Conservation (phyloP, 306 rosid genomes). For the Prunus kanzakura region DNA sequence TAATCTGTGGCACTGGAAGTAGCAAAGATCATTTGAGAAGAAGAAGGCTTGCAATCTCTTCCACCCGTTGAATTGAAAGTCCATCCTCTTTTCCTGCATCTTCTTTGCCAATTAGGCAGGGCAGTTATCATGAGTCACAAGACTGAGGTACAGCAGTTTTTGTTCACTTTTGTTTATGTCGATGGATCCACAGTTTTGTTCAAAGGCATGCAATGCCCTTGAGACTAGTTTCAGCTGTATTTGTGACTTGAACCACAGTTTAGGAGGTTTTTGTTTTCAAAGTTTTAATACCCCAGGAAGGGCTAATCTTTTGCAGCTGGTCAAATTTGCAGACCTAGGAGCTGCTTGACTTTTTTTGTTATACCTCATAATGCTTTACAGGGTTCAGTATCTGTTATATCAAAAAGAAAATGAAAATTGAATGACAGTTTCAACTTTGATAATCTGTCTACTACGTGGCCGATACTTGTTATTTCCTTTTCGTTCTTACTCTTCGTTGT, state of each 20-base stretch:
- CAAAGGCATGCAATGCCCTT: conserved; percentile 24
- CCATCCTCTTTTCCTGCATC: not conserved
- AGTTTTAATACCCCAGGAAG: not conserved
- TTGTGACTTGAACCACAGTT: conserved; percentile 11
- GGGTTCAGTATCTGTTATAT: not conserved
- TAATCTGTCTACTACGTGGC: not conserved
- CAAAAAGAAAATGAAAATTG: not conserved
- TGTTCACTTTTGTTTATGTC: conserved; percentile 5
- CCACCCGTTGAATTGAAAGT: not conserved
- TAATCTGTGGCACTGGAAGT: not conserved
- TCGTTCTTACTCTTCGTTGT: not conserved
- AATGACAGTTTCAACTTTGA: not conserved
- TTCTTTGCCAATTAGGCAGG: not conserved
- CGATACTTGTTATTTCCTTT: too few species aligned
- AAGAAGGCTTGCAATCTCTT: not conserved
- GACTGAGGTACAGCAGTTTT: conserved; percentile 26
- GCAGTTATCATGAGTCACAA: not conserved
- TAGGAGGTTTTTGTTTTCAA: conserved; percentile 15
- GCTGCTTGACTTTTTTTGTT: conserved; percentile 15
- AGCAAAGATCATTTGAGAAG: not conserved
- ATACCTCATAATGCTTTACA: conserved; percentile 10
- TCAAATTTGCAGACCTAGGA: conserved; percentile 23
- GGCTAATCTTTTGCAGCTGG: conserved; percentile 10
- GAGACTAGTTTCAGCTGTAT: conserved; percentile 19
- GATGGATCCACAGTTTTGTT: conserved; percentile 15